Evolutionary conservation across 2,329 filamentous ascomycete species (phyloP), one percentile per base, ranked within the genome.

Genomic region (Calonectria pteridis): DNA sequence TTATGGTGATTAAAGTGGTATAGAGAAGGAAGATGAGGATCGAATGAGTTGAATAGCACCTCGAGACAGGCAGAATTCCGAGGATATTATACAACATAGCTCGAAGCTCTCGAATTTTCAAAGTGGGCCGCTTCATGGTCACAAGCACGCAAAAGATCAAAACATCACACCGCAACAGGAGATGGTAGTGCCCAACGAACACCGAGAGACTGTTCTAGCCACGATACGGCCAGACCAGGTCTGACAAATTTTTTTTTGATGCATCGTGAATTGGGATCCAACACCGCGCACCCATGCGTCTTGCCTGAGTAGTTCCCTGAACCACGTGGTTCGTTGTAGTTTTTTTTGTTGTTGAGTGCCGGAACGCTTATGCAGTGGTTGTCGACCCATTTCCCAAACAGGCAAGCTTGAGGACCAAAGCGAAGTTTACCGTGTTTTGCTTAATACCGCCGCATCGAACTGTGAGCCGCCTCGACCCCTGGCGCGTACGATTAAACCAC

Each of bases 1-100:
- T 46, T 55, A 55, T n/a, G 51, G 51, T 55, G 29, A 55, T 55
- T 55, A 55, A 55, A 55, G 3, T 55, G 51, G 51, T 55, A 55
- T 33, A 55, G 51, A 55, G 29, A 33, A 55, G n/a, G 23, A 55
- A 33, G 51, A n/a, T 55, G 51, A 29, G 9, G 18, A 5, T 28
- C 31, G 51, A 33, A 55, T 55, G 51, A 18, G 50, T 51, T 51
- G 50, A 53, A 53, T 33, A 53, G 50, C 50, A 33, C 28, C 6
- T 31, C 33, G 16, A n/a, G 16, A 53, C 16, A 31, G 50, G 14
- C 29, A 5, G 9, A 33, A 20, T 16, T 53, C 16, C 28, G 28
- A 55, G 51, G 28, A 55, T 55, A 55, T 55, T 33, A 55, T 33
- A 55, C 29, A 55, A 55, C 29, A n/a, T 28, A 20, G 5, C 11